phyloP scores from a whole-genome alignment of 2,329 filamentous ascomycete genomes.

The Sporothrix globosa region DNA sequence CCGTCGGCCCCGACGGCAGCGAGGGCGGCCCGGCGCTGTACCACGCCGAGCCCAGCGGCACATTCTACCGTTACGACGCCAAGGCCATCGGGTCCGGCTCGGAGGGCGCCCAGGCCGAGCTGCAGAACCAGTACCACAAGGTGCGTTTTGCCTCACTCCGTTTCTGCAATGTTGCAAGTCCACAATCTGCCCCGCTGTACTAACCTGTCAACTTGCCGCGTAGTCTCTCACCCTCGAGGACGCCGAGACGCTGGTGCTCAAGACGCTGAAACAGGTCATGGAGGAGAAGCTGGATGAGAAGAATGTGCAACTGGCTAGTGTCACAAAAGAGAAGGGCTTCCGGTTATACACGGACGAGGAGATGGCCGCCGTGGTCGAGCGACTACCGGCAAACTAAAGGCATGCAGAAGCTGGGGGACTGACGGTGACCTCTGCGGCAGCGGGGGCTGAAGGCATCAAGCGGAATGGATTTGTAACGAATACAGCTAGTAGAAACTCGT shows the following conservation, averaged over 20 bases:
- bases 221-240: constrained; percentile 87
- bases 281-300: constrained; percentile 99
- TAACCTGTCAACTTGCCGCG: background rate
- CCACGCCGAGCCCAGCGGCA: constrained; percentile 96
- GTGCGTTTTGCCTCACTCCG: constrained; percentile 43
- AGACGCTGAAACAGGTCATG: constrained; percentile 99
- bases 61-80: constrained; percentile 98
- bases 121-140: constrained; percentile 99
- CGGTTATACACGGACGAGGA: constrained; percentile 98
- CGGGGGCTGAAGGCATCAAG: no score
- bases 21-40: constrained; percentile 97
- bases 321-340: constrained; percentile 97
- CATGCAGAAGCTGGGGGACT: background rate
- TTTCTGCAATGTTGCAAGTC: background rate
- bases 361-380: constrained; percentile 90
- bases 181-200: background rate
- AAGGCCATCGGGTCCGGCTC: constrained; percentile 98
- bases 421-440: background rate
- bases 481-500: constrained; percentile 18
- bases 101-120: constrained; percentile 94
- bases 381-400: constrained; percentile 68
- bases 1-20: constrained; percentile 36
- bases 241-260: constrained; percentile 91
- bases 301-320: constrained; percentile 97
- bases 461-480: constrained; percentile 24